phyloP scores from a whole-genome alignment of 768 basidiomycete genomes.

The Amanita phalloides region DNA sequence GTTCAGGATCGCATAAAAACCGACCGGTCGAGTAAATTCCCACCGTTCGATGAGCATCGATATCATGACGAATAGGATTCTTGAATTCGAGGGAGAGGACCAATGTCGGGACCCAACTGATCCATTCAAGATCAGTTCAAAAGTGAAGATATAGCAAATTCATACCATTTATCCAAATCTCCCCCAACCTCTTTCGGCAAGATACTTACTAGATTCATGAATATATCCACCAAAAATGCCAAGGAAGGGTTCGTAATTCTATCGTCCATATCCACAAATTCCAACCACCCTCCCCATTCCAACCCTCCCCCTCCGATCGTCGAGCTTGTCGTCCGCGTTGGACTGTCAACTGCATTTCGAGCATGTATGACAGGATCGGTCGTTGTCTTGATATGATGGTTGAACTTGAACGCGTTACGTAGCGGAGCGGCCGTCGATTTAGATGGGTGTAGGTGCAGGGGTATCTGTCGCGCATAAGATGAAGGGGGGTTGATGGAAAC shows the following conservation, averaged over 20 bases:
- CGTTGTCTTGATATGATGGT: constrained; percentile 22
- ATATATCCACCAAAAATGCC: constrained; percentile 48
- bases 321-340: constrained; percentile 23
- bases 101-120: constrained; percentile 58
- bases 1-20: constrained; percentile 43
- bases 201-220: constrained; percentile 32
- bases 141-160: background rate
- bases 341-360: constrained; percentile 26
- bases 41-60: constrained; percentile 39
- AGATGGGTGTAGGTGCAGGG: constrained; percentile 44
- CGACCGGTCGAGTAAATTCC: constrained; percentile 42
- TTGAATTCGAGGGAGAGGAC: constrained; percentile 55
- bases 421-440: constrained; percentile 15
- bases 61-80: constrained; percentile 35
- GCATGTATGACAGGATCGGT: constrained; percentile 28
- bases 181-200: constrained; percentile 35
- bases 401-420: constrained; percentile 23
- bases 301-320: constrained; percentile 42
- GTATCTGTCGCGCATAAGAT: constrained; percentile 47
- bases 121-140: background rate
- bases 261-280: constrained; percentile 30
- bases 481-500: constrained; percentile 38
- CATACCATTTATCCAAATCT: constrained; percentile 23
- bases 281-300: constrained; percentile 52
- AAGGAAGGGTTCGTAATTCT: constrained; percentile 35